phyloP scores from a whole-genome alignment of 306 rosid species.

The Elaeagnus macrophylla region DNA sequence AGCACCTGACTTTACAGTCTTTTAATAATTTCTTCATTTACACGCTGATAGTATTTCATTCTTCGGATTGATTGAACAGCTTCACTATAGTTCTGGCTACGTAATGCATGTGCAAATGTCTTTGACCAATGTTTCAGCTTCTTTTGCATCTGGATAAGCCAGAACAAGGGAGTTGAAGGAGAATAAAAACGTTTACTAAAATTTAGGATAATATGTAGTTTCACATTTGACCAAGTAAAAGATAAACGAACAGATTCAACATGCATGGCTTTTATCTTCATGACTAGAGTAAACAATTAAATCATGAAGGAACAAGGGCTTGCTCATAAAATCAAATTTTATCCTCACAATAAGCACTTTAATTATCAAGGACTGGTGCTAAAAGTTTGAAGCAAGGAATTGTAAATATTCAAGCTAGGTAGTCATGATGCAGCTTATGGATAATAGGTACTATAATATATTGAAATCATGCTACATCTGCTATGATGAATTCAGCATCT shows the following conservation, averaged over 20 bases:
- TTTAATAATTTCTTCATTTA: conserved; percentile 62
- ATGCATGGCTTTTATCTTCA: too few relatives aligned
- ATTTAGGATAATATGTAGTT: background rate
- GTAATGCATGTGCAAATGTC: conserved; percentile 45
- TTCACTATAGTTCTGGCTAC: conserved; percentile 43
- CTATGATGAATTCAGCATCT: background rate
- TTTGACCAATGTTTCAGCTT: conserved; percentile 59
- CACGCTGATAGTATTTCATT: conserved; percentile 83
- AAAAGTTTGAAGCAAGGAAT: too few relatives aligned
- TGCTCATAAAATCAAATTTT: too few relatives aligned
- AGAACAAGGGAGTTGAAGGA: conserved; percentile 1
- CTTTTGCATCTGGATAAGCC: conserved; percentile 63
- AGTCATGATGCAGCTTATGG: too few relatives aligned
- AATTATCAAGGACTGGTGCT: too few relatives aligned
- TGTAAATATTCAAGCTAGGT: too few relatives aligned
- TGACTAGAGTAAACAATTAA: too few relatives aligned
- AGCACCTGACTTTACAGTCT: conserved; percentile 47
- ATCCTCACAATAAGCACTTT: too few relatives aligned
- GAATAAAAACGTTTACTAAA: too few relatives aligned
- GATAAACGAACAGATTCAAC: too few relatives aligned
- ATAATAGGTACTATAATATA: background rate
- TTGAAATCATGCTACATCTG: background rate
- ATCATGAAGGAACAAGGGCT: too few relatives aligned
- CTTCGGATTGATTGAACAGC: conserved; percentile 52
- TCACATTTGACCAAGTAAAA: too few relatives aligned